Conservation (phyloP, 225 moss, liverwort and hornwort genomes). For the Marchantia paleacea region DNA sequence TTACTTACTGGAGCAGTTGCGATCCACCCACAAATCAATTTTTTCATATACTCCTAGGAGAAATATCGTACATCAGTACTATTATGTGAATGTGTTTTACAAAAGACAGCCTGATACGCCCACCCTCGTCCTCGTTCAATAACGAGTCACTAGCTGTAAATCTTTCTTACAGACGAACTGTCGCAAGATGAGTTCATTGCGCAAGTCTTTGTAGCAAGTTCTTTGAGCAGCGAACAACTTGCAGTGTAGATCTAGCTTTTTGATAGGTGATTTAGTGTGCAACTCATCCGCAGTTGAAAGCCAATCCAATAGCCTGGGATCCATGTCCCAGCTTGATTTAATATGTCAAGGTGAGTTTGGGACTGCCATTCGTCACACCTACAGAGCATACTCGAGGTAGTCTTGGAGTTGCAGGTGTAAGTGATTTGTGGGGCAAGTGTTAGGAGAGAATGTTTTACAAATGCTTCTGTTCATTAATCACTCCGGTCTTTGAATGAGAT, state of each 20-base stretch:
- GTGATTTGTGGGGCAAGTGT: slow-evolving; percentile 2
- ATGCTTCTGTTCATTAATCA: not conserved
- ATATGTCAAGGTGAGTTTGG: not conserved
- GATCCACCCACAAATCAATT: slow-evolving; percentile 1
- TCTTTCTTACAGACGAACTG: slow-evolving; percentile 7
- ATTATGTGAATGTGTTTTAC: not conserved
- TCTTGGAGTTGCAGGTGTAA: slow-evolving; percentile 1
- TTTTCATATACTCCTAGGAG: not conserved
- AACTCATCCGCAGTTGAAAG: not conserved
- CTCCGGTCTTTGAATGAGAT: not conserved
- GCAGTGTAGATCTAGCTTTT: slow-evolving; percentile 17
- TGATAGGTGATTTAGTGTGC: slow-evolving; percentile 1
- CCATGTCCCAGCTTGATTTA: not conserved
- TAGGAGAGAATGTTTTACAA: not conserved
- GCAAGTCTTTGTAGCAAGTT: slow-evolving; percentile 3
- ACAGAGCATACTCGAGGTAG: not conserved
- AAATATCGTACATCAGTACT: not conserved
- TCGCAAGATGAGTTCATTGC: not conserved
- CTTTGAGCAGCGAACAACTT: not conserved
- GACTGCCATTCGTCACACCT: not conserved
- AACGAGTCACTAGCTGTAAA: slow-evolving; percentile 9
- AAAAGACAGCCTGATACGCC: not conserved
- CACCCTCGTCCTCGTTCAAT: not conserved
- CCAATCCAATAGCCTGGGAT: not conserved
- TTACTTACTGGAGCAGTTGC: not conserved